Evolutionary conservation across 805 yeast genomes (phyloP).

Genomic region (Yamadazyma ubonensis): DNA sequence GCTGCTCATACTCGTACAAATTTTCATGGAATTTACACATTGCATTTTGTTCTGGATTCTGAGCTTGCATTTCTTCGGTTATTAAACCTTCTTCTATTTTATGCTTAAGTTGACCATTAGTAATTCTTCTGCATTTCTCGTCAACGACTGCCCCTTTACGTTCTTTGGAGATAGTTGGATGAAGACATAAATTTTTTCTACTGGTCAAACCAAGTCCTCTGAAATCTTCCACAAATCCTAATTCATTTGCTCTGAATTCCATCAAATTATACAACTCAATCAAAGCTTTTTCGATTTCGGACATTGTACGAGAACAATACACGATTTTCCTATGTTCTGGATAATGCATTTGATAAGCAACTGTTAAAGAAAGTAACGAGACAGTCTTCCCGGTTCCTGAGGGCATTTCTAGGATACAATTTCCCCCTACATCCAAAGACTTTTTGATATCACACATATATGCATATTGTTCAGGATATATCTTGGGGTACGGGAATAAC

Average conservation of each 20-base stretch:
- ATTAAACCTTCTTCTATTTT: constrained; percentile 50
- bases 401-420: constrained; percentile 97
- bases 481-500: constrained; percentile 91
- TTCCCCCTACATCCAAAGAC: constrained; percentile 94
- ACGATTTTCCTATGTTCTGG: constrained; percentile 93
- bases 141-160: constrained; percentile 91
- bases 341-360: constrained; percentile 93
- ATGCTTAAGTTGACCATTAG: constrained; percentile 82
- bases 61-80: constrained; percentile 54
- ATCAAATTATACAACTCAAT: constrained; percentile 86
- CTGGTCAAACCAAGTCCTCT: constrained; percentile 92
- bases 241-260: constrained; percentile 79
- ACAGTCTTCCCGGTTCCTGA: constrained; percentile 99
- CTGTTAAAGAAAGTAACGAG: constrained; percentile 83
- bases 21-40: constrained; percentile 92
- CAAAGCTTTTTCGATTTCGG: constrained; percentile 96
- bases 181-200: constrained; percentile 91
- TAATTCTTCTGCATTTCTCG: constrained; percentile 92
- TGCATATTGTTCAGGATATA: constrained; percentile 97
- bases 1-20: constrained; percentile 81
- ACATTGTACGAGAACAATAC: constrained; percentile 99
- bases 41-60: constrained; percentile 31
- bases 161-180: constrained; percentile 84
- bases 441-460: constrained; percentile 95
- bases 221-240: constrained; percentile 87